Evolutionary conservation across 164 flowering plant genomes (phyloP), one percentile per base, ranked within the genome.

Genomic region (Aristolochia fimbriata): DNA sequence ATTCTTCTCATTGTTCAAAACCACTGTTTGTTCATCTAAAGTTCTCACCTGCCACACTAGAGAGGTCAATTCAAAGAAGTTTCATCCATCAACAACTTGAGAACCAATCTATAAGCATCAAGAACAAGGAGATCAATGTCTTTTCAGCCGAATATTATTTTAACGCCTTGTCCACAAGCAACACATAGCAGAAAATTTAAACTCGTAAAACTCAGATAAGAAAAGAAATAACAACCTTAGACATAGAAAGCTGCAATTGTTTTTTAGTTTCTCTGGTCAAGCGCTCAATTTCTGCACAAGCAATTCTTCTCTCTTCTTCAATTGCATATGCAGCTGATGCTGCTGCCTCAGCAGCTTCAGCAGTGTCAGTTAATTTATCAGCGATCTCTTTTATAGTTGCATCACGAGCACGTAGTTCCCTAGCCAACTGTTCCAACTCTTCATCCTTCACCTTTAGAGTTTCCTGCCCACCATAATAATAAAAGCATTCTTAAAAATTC

Each of bases 281-380:
- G 25, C 86, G 85, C 68, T 86, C 89, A 74, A 88, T 74, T 77
- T 93, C 92, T 53, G 77, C 72, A 80, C 80, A 83, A 47, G 81
- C 93, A 65, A 81, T 68, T 77, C 81, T 81, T 74, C 95, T 81
- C 62, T 88, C 95, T 62, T 80, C 88, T 77, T 91, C 96, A 86
- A 94, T 83, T n/a, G 82, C 84, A 71, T 82, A 84, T 52, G 97
- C 97, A 45, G 99, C 99, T 71, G 93, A 71, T 52, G 99, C 99
- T 14, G 99, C 99, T 66, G 89, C 83, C 74, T 80, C 95, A 48
- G 99, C 99, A 62, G 99, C 99, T 73, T 85, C 91, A 59, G 97
- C 95, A 33, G 97, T 94, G 62, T 86, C 89, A 65, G 97, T 62
- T 58, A 93, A 78, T 70, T 85, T 90, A 30, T 86, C 93, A 47